These are phyloP conservation scores for Plasmodium berghei DNA, from an alignment of 169 alveolate species.

Conservation along the genomic window DNA sequence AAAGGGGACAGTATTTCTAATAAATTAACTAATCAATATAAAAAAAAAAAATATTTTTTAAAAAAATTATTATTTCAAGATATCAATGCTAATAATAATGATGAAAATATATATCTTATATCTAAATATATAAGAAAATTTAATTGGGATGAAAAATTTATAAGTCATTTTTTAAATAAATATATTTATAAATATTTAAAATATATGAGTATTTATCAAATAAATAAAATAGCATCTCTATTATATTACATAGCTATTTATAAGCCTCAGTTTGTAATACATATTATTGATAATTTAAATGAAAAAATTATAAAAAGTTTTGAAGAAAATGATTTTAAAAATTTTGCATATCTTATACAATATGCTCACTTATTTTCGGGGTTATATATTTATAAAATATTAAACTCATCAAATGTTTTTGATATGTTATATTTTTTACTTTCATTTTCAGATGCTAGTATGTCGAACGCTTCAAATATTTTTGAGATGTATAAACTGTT, in stretches of 20 bases:
- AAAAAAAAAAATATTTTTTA: constrained; percentile 52
- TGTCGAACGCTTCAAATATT: constrained; percentile 27
- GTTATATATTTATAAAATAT: constrained; percentile 22
- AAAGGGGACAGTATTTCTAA: too few species aligned
- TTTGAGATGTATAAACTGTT: constrained; percentile 15
- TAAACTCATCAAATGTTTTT: constrained; percentile 43
- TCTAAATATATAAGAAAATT: constrained; percentile 48
- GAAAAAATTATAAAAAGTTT: constrained; percentile 32
- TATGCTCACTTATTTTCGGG: constrained; percentile 49
- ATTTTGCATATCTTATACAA: constrained; percentile 27
- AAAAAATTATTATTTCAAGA: constrained; percentile 48
- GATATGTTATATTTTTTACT: constrained; percentile 48
- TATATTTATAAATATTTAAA: constrained; percentile 45
- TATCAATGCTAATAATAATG: background rate
- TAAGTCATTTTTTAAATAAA: constrained; percentile 13
- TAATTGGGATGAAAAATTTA: constrained; percentile 49
- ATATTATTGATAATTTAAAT: constrained; percentile 56
- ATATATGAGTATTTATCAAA: constrained; percentile 60
- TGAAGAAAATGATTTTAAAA: constrained; percentile 37
- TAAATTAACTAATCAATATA: background rate
- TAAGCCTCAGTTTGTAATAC: constrained; percentile 63
- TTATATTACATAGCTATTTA: constrained; percentile 35
- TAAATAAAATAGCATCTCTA: constrained; percentile 47
- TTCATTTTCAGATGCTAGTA: constrained; percentile 31
- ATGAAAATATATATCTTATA: background rate